phyloP scores from a whole-genome alignment of 2,329 filamentous ascomycete genomes.

The Dissoconium aciculare region DNA sequence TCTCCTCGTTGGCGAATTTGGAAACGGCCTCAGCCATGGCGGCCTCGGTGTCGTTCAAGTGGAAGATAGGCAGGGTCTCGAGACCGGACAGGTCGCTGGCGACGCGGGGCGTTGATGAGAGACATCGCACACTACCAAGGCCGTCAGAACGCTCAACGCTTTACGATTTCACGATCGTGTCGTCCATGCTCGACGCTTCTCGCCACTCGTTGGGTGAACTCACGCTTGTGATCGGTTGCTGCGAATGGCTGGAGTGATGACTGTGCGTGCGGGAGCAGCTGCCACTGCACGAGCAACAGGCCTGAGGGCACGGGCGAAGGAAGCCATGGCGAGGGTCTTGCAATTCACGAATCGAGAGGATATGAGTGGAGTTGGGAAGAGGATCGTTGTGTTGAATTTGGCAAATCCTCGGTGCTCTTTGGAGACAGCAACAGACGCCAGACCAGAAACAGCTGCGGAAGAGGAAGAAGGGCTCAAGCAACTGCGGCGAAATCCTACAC shows the following conservation, averaged over 20 bases:
- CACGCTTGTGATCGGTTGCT: background rate
- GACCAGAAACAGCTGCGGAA: too few species aligned
- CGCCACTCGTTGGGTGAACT: background rate
- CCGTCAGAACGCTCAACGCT: too few species aligned
- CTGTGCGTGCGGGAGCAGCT: slow-evolving; percentile 10
- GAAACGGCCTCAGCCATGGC: slow-evolving; percentile 81
- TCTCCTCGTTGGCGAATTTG: slow-evolving; percentile 78
- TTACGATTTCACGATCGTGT: background rate
- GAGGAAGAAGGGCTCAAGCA: too few species aligned
- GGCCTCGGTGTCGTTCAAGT: slow-evolving; percentile 76
- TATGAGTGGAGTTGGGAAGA: too few species aligned
- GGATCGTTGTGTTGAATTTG: too few species aligned
- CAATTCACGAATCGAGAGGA: too few species aligned
- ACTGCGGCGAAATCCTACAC: too few species aligned
- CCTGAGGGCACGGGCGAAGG: slow-evolving; percentile 20
- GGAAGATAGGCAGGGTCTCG: slow-evolving; percentile 80
- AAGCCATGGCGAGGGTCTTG: slow-evolving; percentile 20
- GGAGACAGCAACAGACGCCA: too few species aligned
- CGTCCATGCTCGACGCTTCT: too few species aligned
- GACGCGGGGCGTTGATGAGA: slow-evolving; percentile 28
- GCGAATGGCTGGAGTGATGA: slow-evolving; percentile 7
- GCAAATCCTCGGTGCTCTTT: too few species aligned
- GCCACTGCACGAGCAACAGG: slow-evolving; percentile 21
- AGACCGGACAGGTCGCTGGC: slow-evolving; percentile 49
- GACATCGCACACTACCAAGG: slow-evolving; percentile 22